Evolutionary conservation across 2,329 filamentous ascomycete species (phyloP), one percentile per base, ranked within the genome.

Genomic region (Paracoccidioides lutzii): DNA sequence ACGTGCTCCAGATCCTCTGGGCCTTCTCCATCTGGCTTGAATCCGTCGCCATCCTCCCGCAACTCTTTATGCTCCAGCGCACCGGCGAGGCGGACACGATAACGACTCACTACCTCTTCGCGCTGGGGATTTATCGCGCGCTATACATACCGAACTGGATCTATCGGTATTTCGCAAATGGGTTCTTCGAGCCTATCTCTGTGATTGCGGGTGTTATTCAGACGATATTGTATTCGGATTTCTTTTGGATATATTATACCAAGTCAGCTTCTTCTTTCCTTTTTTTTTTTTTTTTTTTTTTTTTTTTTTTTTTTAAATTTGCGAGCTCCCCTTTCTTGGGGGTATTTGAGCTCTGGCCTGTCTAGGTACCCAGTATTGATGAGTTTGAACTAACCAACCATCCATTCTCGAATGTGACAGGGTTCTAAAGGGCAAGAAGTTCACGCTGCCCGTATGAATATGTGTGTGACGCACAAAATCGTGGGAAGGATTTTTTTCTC

Each of bases 141-240:
- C 78, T 98, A 56, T 98, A 98, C 74, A 98, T 98, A 64, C 93
- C 93, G 62, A 98, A 98, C 76, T 98, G 93, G 93, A 83, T 97
- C 65, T 97, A 88, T 74, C 80, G 93, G 55, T 97, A 91, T 74
- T 81, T 87, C 63, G 79, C 81, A 53, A 90, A 95, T 71, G 76
- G 81, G 52, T 85, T 89, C 70, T 86, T 85, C 63, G 90, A 97
- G 69, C 87, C 84, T 61, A 94, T 96, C 63, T 86, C 90, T 22
- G 85, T 96, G 53, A 68, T 93, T 59, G 93, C 94, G 3, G 93
- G 93, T 10, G 80, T 97, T 55, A 76, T 97, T 61, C 93, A 98
- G 78, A 98, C 93, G 0, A 75, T 98, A 51, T 78, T 98, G 57
- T 98, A 98, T 77, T 95, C 89, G 60, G 93, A 98, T 76, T 98